A percentile compares a stretch with the other conserved stretches of the same genome.
These are phyloP conservation scores for Saposhnikovia divaricata DNA, from an alignment of 129 eudicot genomes.

Conservation along the genomic window DNA sequence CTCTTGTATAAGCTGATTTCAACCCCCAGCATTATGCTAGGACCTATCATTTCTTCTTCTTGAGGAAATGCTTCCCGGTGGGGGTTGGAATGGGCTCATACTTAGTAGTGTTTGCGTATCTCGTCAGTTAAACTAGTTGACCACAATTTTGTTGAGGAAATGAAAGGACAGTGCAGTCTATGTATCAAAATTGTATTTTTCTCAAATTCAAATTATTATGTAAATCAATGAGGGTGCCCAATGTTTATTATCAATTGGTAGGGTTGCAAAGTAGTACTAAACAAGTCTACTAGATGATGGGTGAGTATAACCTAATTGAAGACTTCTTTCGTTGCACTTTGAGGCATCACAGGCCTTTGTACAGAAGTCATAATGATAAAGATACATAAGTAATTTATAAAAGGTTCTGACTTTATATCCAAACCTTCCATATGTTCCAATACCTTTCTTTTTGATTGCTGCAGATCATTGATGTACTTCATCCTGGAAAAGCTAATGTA, in stretches of 20 bases:
- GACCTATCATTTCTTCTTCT: not conserved
- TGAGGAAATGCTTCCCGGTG: not conserved
- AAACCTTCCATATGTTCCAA: not conserved
- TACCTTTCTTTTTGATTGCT: not conserved
- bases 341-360: not conserved
- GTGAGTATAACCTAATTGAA: not conserved
- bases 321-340: not conserved
- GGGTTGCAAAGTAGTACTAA: not conserved
- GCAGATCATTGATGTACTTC: slow-evolving; percentile 65
- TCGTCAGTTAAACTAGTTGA: too few relatives aligned
- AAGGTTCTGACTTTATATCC: not conserved
- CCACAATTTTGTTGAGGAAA: not conserved
- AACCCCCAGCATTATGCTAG: not conserved
- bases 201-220: not conserved
- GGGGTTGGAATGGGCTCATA: not conserved
- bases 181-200: too few relatives aligned
- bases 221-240: not conserved
- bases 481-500: slow-evolving; percentile 65
- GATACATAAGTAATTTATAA: not conserved
- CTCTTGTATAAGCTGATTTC: not conserved
- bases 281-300: not conserved
- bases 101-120: not conserved
- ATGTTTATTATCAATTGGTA: not conserved
- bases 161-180: not conserved
- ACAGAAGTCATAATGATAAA: too few relatives aligned